These are phyloP conservation scores for Petunia hybrid DNA, from an alignment of 305 asterid genomes.

Conservation along the genomic window DNA sequence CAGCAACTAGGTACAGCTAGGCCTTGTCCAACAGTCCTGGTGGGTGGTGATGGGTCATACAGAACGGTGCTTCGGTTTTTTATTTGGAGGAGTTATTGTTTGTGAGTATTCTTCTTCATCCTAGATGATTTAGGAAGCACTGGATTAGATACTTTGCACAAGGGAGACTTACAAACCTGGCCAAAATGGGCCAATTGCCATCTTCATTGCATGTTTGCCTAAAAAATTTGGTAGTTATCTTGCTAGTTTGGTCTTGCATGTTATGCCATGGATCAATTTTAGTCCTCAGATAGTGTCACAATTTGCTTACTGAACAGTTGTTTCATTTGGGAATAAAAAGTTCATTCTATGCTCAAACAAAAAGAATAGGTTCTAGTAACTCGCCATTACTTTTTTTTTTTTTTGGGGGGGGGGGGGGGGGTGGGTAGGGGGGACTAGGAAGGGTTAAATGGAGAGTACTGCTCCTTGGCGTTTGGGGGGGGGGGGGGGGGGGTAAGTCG, in stretches of 20 bases:
- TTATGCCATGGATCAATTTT: not conserved
- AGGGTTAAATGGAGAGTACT: no score
- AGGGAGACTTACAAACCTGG: not conserved
- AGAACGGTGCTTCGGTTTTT: not conserved
- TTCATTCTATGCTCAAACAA: no score
- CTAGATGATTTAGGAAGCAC: not conserved
- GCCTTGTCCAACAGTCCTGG: not conserved
- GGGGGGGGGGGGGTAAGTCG: not conserved
- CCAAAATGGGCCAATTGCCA: not conserved
- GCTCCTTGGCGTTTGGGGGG: no score
- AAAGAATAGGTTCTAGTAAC: no score
- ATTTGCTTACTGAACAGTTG: no score
- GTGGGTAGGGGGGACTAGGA: no score
- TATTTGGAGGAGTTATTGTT: not conserved
- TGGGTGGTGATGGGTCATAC: conserved; percentile 1
- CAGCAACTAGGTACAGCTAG: not conserved
- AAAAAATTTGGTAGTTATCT: not conserved
- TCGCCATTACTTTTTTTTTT: no score
- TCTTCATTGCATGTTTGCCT: not conserved
- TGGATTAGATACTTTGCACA: not conserved
- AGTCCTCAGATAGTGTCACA: no score
- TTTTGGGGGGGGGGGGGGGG: no score
- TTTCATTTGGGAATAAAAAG: no score
- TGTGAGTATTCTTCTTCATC: not conserved
- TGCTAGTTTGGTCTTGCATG: not conserved